These are phyloP conservation scores for Trichoderma sp. DNA, from an alignment of 2,329 filamentous ascomycete genomes.

Conservation along the genomic window DNA sequence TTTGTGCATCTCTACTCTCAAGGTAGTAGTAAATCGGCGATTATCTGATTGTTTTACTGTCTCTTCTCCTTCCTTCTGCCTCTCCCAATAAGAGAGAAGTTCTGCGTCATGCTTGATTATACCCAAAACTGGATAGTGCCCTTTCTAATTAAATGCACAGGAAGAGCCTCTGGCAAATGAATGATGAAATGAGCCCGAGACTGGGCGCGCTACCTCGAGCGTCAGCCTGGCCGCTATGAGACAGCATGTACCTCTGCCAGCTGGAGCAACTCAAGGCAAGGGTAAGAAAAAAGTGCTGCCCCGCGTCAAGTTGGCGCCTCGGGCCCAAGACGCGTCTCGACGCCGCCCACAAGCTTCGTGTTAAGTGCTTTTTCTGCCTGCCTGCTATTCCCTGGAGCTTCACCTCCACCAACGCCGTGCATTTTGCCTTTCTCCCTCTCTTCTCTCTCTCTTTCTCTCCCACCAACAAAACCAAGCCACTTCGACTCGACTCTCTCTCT, in stretches of 20 bases:
- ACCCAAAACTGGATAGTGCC: background rate
- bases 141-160: background rate
- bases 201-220: background rate
- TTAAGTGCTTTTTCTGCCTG: constrained; percentile 30
- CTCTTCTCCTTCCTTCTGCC: background rate
- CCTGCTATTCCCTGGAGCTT: constrained; percentile 21
- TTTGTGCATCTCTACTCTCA: background rate
- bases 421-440: background rate
- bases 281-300: constrained; percentile 26
- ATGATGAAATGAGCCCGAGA: background rate
- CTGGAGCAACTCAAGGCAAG: background rate
- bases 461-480: constrained; percentile 5
- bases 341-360: constrained; percentile 25
- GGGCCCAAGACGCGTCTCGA: constrained; percentile 27
- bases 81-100: background rate
- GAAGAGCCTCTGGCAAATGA: background rate
- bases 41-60: background rate
- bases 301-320: constrained; percentile 40
- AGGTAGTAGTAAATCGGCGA: no score
- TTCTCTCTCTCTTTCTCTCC: background rate
- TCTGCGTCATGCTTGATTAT: background rate
- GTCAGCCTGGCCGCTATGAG: background rate
- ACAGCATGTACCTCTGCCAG: background rate
- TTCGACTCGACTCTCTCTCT: background rate
- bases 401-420: constrained; percentile 19